Evolutionary conservation across 2,329 filamentous ascomycete genomes (phyloP).

Genomic region (Clathrospora elynae): DNA sequence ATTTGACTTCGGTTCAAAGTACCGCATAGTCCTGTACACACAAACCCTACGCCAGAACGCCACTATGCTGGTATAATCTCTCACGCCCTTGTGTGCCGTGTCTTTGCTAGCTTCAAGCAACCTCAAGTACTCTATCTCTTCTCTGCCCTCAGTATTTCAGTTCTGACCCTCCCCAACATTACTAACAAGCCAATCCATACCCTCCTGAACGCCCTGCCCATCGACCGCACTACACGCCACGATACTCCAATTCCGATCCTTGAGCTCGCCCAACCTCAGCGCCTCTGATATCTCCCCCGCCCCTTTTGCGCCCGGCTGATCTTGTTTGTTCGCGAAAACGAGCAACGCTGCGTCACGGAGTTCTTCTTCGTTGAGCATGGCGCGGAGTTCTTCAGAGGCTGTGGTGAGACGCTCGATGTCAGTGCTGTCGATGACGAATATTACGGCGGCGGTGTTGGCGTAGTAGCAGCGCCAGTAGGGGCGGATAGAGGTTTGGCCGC

Average conservation of each 20-base stretch:
- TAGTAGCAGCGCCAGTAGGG: conserved; percentile 99
- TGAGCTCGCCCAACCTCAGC: conserved; percentile 83
- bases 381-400: conserved; percentile 86
- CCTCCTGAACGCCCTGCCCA: conserved; percentile 90
- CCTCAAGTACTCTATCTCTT: conserved; percentile 7
- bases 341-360: conserved; percentile 88
- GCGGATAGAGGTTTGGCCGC: conserved; percentile 96
- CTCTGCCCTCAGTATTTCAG: conserved; percentile 1
- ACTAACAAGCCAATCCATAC: conserved; percentile 99
- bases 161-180: conserved; percentile 24
- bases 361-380: conserved; percentile 98
- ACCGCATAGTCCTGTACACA: conserved; percentile 8
- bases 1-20: neutral
- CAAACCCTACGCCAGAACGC: conserved; percentile 24
- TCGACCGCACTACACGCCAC: conserved; percentile 97
- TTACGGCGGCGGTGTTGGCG: conserved; percentile 95
- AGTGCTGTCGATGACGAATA: conserved; percentile 98
- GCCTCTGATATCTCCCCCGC: conserved; percentile 97
- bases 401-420: conserved; percentile 95
- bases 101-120: conserved; percentile 7
- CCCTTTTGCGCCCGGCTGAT: conserved; percentile 94
- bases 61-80: conserved; percentile 29
- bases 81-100: conserved; percentile 12
- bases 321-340: conserved; percentile 99
- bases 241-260: conserved; percentile 98